These are phyloP conservation scores for Tephrocybe rancida DNA, from an alignment of 768 basidiomycete species.

Conservation along the genomic window DNA sequence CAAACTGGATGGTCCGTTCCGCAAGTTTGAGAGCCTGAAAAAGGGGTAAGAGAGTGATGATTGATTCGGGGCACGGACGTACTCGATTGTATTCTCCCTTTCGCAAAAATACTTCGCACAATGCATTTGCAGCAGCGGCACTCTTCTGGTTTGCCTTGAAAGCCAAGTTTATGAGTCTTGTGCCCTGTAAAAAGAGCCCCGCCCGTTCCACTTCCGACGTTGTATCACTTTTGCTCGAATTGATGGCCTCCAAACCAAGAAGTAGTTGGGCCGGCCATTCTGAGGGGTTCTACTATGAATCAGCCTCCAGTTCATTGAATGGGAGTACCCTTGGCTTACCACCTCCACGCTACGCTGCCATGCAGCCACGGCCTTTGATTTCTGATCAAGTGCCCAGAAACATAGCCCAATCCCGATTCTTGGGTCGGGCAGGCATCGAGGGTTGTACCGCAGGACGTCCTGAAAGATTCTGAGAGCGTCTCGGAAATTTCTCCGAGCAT, in stretches of 20 bases:
- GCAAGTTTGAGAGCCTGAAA: constrained; percentile 86
- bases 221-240: constrained; percentile 77
- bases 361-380: constrained; percentile 78
- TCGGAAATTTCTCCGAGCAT: constrained; percentile 74
- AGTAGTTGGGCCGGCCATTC: constrained; percentile 83
- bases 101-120: constrained; percentile 78
- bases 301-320: neutral
- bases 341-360: constrained; percentile 91
- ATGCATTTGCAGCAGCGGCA: constrained; percentile 81
- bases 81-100: constrained; percentile 69
- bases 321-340: constrained; percentile 44
- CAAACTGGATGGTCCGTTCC: constrained; percentile 92
- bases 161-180: constrained; percentile 71
- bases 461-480: constrained; percentile 88
- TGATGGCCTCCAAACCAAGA: constrained; percentile 85
- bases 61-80: constrained; percentile 17
- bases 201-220: constrained; percentile 64
- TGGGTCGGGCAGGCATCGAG: constrained; percentile 86
- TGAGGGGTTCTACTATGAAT: constrained; percentile 59
- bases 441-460: constrained; percentile 75
- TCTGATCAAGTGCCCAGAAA: constrained; percentile 87
- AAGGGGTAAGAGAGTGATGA: constrained; percentile 1
- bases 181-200: constrained; percentile 62
- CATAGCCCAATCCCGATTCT: constrained; percentile 95
- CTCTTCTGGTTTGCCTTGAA: constrained; percentile 81